Percentiles rank a stretch among this genome's conserved stretches.
Evolutionary conservation across 805 yeast genomes (phyloP).

Genomic region (Kodamaea jinghongensis): DNA sequence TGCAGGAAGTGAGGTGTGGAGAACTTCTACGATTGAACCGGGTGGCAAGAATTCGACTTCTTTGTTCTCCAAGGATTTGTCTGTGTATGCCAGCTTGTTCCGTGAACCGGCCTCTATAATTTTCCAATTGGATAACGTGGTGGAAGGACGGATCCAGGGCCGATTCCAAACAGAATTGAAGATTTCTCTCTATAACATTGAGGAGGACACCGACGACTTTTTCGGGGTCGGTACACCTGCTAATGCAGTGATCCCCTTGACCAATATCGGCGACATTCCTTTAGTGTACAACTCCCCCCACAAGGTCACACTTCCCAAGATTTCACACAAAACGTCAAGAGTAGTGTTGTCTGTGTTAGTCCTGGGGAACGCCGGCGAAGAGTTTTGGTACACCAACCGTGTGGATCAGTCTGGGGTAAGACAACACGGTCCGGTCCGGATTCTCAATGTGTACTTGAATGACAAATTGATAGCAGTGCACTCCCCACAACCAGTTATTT

Average conservation of each 20-base stretch:
- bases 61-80: slow-evolving; percentile 60
- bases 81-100: slow-evolving; percentile 54
- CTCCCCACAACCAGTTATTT: slow-evolving; percentile 71
- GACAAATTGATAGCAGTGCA: slow-evolving; percentile 58
- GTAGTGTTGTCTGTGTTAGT: slow-evolving; percentile 58
- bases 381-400: slow-evolving; percentile 74
- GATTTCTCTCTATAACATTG: neutral
- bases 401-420: slow-evolving; percentile 48
- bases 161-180: slow-evolving; percentile 50
- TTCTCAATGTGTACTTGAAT: slow-evolving; percentile 59
- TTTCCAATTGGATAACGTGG: slow-evolving; percentile 64
- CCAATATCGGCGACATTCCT: slow-evolving; percentile 27
- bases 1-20: slow-evolving; percentile 69
- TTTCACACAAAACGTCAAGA: slow-evolving; percentile 57
- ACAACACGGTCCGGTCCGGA: slow-evolving; percentile 67
- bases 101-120: slow-evolving; percentile 38
- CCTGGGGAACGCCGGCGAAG: slow-evolving; percentile 77
- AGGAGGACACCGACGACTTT: slow-evolving; percentile 10
- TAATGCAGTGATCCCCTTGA: slow-evolving; percentile 38
- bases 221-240: slow-evolving; percentile 37
- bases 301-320: slow-evolving; percentile 39
- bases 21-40: slow-evolving; percentile 78
- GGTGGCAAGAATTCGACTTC: slow-evolving; percentile 43
- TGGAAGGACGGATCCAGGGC: slow-evolving; percentile 55
- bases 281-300: slow-evolving; percentile 45